Evolutionary conservation across 2,329 filamentous ascomycete genomes (phyloP).

Genomic region (Huntiella abstrusa): DNA sequence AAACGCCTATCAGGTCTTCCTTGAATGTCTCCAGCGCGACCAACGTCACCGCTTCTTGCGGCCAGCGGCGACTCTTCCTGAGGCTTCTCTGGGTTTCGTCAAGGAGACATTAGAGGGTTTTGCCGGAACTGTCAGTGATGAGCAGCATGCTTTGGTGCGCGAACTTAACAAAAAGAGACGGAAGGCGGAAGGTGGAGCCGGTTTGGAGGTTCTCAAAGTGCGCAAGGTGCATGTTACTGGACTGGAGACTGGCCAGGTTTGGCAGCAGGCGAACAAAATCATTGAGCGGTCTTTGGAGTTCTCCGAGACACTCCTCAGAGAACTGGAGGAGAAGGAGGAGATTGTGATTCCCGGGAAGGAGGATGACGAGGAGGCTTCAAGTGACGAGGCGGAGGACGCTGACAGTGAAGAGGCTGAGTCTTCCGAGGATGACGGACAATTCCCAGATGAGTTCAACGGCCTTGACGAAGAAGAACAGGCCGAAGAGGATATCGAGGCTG

Average conservation of each 20-base stretch:
- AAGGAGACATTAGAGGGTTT: slow-evolving; percentile 66
- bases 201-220: slow-evolving; percentile 45
- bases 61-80: slow-evolving; percentile 46
- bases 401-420: slow-evolving; percentile 21
- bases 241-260: slow-evolving; percentile 75
- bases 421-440: slow-evolving; percentile 14
- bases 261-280: slow-evolving; percentile 80
- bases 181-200: slow-evolving; percentile 31
- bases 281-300: slow-evolving; percentile 38
- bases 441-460: slow-evolving; percentile 13
- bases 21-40: slow-evolving; percentile 36
- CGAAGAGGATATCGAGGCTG: slow-evolving; percentile 19
- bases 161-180: slow-evolving; percentile 60
- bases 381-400: slow-evolving; percentile 18
- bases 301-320: slow-evolving; percentile 27
- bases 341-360: slow-evolving; percentile 15
- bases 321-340: slow-evolving; percentile 34
- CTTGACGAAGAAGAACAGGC: slow-evolving; percentile 19
- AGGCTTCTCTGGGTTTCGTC: slow-evolving; percentile 52
- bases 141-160: slow-evolving; percentile 50
- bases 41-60: slow-evolving; percentile 61
- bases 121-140: slow-evolving; percentile 52
- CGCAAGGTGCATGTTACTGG: slow-evolving; percentile 72
- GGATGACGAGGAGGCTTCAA: slow-evolving; percentile 18
- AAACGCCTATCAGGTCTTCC: slow-evolving; percentile 25